phyloP scores from a whole-genome alignment of 495 filamentous ascomycete genomes.

The Glarea lozoyensis region DNA sequence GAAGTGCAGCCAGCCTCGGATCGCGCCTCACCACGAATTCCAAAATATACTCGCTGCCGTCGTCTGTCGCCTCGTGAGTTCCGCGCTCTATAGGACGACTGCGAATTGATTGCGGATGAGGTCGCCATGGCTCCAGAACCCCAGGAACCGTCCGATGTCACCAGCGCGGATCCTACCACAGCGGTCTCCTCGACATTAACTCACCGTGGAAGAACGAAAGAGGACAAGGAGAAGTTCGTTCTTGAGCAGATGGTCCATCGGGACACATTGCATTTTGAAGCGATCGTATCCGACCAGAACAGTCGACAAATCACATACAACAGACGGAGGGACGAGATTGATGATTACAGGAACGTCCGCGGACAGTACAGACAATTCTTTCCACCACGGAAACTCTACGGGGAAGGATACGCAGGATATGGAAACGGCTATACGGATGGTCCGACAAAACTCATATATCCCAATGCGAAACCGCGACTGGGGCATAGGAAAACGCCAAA shows the following conservation, averaged over 20 bases:
- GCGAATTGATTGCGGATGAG: conserved; percentile 16
- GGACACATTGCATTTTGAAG: conserved; percentile 61
- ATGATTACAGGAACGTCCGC: conserved; percentile 42
- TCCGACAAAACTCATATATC: conserved; percentile 58
- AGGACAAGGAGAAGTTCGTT: conserved; percentile 42
- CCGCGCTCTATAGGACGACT: neutral
- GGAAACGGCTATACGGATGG: conserved; percentile 77
- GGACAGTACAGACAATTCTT: conserved; percentile 37
- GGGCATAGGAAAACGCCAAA: conserved; percentile 65
- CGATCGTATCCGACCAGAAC: conserved; percentile 38
- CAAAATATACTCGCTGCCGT: neutral
- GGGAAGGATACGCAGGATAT: conserved; percentile 80
- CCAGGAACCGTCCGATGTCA: conserved; percentile 13
- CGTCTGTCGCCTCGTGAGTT: neutral
- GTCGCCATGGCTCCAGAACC: conserved; percentile 22
- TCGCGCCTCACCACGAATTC: neutral
- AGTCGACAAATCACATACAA: conserved; percentile 23
- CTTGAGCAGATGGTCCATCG: conserved; percentile 71
- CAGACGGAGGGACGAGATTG: conserved; percentile 31
- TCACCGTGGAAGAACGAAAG: conserved; percentile 21
- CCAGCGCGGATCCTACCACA: conserved; percentile 5
- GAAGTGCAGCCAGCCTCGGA: no score
- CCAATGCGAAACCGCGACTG: conserved; percentile 57
- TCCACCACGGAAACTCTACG: conserved; percentile 41
- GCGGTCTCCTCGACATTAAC: conserved; percentile 7